Conservation (phyloP, 257 asterid genomes). For the Plectranthus barbatus region DNA sequence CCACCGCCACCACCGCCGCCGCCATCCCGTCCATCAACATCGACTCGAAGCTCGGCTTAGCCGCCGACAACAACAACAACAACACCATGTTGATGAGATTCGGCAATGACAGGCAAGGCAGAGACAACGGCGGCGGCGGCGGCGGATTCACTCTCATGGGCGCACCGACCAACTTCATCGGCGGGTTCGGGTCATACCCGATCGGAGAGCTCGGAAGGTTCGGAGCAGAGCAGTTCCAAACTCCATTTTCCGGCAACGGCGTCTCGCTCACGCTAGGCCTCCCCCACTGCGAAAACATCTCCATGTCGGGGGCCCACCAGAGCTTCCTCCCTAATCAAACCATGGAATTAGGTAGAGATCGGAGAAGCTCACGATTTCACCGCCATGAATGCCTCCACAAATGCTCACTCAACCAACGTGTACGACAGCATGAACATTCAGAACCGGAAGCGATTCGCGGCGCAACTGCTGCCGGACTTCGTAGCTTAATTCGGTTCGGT, state of each 20-base stretch:
- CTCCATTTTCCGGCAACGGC: slow-evolving; percentile 57
- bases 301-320: slow-evolving; percentile 61
- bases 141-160: slow-evolving; percentile 67
- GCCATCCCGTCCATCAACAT: slow-evolving; percentile 35
- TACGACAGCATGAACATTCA: slow-evolving; percentile 70
- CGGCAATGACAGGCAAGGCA: slow-evolving; percentile 39
- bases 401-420: slow-evolving; percentile 41
- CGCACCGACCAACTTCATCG: slow-evolving; percentile 76
- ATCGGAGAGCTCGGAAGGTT: slow-evolving; percentile 67
- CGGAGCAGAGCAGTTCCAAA: slow-evolving; percentile 57
- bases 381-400: slow-evolving; percentile 32
- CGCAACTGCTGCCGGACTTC: slow-evolving; percentile 81
- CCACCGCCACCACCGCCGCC: neutral
- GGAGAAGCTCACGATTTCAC: slow-evolving; percentile 45
- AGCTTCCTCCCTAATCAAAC: slow-evolving; percentile 47
- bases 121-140: too few relatives aligned
- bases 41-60: slow-evolving; percentile 33
- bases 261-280: slow-evolving; percentile 89
- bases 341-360: slow-evolving; percentile 52
- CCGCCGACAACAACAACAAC: too few relatives aligned
- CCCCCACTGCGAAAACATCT: slow-evolving; percentile 71
- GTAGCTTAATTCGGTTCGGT: slow-evolving; percentile 33
- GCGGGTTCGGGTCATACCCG: slow-evolving; percentile 79
- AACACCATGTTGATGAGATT: slow-evolving; percentile 44
- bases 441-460: slow-evolving; percentile 71